Base-by-base conservation (phyloP, 352 stramenopile genomes). In the Phytophthora hibernalis region DNA sequence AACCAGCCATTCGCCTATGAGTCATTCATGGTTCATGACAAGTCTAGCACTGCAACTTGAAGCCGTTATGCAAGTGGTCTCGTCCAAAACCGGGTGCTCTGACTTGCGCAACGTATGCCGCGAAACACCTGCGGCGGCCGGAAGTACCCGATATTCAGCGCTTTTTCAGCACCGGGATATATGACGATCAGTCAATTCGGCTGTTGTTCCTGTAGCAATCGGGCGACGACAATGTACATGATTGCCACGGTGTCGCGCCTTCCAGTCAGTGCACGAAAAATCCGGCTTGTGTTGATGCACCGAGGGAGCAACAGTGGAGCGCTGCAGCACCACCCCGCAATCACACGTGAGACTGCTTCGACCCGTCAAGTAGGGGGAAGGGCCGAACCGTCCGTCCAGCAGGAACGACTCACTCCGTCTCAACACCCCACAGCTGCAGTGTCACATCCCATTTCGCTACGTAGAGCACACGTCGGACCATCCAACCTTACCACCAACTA, bases 401-500 rank as follows among this genome's bases (percentile, higher is more conserved):
- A 22, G 22, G 48, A 63, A 54, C 65, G 63, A 55, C 33, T 48
- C 33, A 70, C 66, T 54, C 33, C 48, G 60, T 70, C 61, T 72
- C 64, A 62, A 52, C 45, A 40, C 55, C 54, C 38, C 37, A 33
- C 20, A 31, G 48, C 49, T 18, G 24, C 33, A 12, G 11, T 69
- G 62, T 61, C 56, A 76, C 62, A 72, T 65, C 56, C 52, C 51
- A 50, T 69, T 65, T 65, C 33, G 12, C 52, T 33, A 61, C 68
- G 26, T 50, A 60, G 5, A 52, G 45, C 30, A 5, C 59, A 58
- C 52, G 54, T 54, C 53, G 47, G 58, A 68, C 50, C 55, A 68
- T 54, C 48, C 15, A 38, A 11, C 42, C 22, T 33, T 44, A 37
- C 16, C 15, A 28, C 22, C 6, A n/a, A n/a, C n/a, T n/a, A 75